Conservation (phyloP, 2,329 filamentous ascomycete genomes). For the Monilinia fructigena region DNA sequence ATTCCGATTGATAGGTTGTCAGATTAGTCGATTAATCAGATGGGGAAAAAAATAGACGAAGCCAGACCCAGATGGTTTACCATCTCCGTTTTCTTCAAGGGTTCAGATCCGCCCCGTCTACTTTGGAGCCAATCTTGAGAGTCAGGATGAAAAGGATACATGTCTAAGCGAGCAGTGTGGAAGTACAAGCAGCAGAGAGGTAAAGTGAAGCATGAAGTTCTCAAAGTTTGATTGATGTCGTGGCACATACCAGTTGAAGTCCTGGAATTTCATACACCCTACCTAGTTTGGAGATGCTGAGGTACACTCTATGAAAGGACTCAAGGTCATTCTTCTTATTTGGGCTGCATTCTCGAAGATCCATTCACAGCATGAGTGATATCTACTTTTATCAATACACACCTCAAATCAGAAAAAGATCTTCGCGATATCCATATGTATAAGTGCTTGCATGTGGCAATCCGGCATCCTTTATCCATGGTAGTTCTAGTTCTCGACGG, state of each 20-base stretch:
- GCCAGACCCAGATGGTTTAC: conserved; percentile 9
- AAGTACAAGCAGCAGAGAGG: neutral
- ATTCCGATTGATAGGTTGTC: neutral
- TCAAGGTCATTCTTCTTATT: neutral
- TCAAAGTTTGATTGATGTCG: conserved; percentile 9
- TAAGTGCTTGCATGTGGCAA: neutral
- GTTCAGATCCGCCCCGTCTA: conserved; percentile 1
- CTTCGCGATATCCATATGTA: neutral
- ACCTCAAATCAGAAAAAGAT: neutral
- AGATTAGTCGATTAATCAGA: neutral
- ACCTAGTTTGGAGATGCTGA: neutral
- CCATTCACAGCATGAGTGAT: neutral
- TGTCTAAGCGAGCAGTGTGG: neutral
- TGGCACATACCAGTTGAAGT: neutral
- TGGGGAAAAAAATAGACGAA: conserved; percentile 4
- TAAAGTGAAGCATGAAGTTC: neutral
- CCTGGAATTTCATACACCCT: conserved; percentile 1
- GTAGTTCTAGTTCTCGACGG: too few relatives aligned
- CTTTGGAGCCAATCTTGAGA: neutral
- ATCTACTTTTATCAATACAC: neutral
- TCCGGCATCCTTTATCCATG: neutral
- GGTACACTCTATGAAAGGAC: neutral
- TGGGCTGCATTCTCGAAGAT: neutral
- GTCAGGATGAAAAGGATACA: neutral
- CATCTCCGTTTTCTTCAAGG: conserved; percentile 14